Conservation (phyloP, 108 stramenopile genomes). For the Skeletonema menzelii region DNA sequence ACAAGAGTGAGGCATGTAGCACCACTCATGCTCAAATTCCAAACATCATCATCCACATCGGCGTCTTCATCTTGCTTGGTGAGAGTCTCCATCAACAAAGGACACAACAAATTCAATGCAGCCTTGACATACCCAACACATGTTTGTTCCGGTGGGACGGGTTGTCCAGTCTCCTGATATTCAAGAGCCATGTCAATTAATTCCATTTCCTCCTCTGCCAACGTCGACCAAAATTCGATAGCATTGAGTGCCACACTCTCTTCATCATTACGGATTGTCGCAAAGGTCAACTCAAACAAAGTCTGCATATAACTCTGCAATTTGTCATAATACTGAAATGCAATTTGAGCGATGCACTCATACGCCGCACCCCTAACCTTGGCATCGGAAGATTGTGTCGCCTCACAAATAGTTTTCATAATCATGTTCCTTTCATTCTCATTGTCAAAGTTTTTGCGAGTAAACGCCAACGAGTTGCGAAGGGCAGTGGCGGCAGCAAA, state of each 20-base stretch:
- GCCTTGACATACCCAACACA: slow-evolving; percentile 81
- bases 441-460: slow-evolving; percentile 89
- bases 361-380: slow-evolving; percentile 83
- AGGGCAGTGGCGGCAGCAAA: slow-evolving; percentile 88
- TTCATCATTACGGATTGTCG: slow-evolving; percentile 83
- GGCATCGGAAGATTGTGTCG: slow-evolving; percentile 77
- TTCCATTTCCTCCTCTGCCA: slow-evolving; percentile 90
- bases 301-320: slow-evolving; percentile 90
- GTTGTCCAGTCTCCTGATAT: slow-evolving; percentile 43
- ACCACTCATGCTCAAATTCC: slow-evolving; percentile 87
- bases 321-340: slow-evolving; percentile 91
- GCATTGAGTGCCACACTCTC: slow-evolving; percentile 85
- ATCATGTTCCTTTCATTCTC: slow-evolving; percentile 91
- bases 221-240: slow-evolving; percentile 95
- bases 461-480: slow-evolving; percentile 90
- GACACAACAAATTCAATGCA: slow-evolving; percentile 78
- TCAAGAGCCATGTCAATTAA: slow-evolving; percentile 75
- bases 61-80: slow-evolving; percentile 93
- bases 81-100: slow-evolving; percentile 80
- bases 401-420: slow-evolving; percentile 94
- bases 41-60: slow-evolving; percentile 77
- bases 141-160: slow-evolving; percentile 39
- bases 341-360: slow-evolving; percentile 89
- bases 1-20: slow-evolving; percentile 83
- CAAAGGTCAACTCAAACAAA: slow-evolving; percentile 89